Conservation (phyloP, 2,329 filamentous ascomycete genomes). For the Coleophoma eucalyptorum region DNA sequence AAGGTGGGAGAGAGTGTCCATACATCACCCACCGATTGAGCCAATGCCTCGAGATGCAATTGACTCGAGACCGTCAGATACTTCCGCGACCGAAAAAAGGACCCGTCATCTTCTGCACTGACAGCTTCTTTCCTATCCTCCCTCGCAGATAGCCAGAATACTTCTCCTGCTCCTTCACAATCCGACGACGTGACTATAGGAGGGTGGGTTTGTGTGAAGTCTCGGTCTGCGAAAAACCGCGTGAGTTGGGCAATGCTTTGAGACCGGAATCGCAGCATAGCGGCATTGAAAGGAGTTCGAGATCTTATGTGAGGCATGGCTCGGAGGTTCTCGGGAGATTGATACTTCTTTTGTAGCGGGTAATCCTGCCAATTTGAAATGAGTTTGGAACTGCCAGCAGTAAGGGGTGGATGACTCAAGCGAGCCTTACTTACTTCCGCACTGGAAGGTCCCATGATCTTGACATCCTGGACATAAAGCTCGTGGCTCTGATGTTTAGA, state of each 20-base stretch:
- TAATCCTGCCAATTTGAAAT: slow-evolving; percentile 58
- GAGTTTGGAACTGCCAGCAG: slow-evolving; percentile 11
- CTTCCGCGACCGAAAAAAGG: slow-evolving; percentile 84
- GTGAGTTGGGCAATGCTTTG: slow-evolving; percentile 70
- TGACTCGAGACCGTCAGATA: slow-evolving; percentile 95
- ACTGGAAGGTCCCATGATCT: slow-evolving; percentile 73
- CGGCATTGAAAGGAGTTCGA: slow-evolving; percentile 75
- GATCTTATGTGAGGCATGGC: slow-evolving; percentile 83
- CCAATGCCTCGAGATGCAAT: slow-evolving; percentile 87
- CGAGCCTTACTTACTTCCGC: slow-evolving; percentile 58
- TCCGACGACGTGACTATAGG: slow-evolving; percentile 96
- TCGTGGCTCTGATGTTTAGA: slow-evolving; percentile 73
- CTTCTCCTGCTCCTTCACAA: slow-evolving; percentile 94
- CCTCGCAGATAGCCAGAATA: slow-evolving; percentile 63
- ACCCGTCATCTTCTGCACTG: slow-evolving; percentile 33
- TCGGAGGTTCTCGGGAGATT: slow-evolving; percentile 83
- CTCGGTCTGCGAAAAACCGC: slow-evolving; percentile 67
- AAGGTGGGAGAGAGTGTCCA: slow-evolving; percentile 96
- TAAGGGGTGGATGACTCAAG: background rate
- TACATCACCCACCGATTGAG: slow-evolving; percentile 83
- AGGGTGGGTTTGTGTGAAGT: slow-evolving; percentile 82
- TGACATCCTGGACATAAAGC: slow-evolving; percentile 67
- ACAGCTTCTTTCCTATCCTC: slow-evolving; percentile 14
- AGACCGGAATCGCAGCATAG: slow-evolving; percentile 79
- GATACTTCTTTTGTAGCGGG: slow-evolving; percentile 95